A percentile compares a stretch with the other conserved stretches of the same genome.
Conservation (phyloP, 352 stramenopile species). For the Phytopythium helicoides region DNA sequence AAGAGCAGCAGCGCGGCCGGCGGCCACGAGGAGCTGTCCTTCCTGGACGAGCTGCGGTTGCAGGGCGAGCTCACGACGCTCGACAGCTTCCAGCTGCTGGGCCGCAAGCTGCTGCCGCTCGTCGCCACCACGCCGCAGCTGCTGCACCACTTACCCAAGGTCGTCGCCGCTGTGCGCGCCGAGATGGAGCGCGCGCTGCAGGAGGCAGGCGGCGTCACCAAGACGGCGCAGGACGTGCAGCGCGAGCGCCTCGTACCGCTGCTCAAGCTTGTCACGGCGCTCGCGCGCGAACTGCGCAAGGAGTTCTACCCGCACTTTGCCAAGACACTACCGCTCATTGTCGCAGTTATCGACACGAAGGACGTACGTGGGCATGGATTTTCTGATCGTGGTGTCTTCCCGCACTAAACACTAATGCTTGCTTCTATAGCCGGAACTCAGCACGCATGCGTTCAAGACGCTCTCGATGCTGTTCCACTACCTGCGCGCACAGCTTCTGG, state of each 20-base stretch:
- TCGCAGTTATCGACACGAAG: conserved; percentile 83
- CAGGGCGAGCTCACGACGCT: conserved; percentile 84
- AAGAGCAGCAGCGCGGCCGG: conserved; percentile 72
- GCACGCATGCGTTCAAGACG: conserved; percentile 90
- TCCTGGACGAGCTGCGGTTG: conserved; percentile 77
- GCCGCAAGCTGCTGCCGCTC: conserved; percentile 66
- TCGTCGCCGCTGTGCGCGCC: conserved; percentile 54
- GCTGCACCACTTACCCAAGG: conserved; percentile 75
- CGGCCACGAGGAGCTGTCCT: conserved; percentile 58
- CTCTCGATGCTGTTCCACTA: conserved; percentile 89
- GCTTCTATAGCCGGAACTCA: conserved; percentile 69
- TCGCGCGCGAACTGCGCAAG: conserved; percentile 79
- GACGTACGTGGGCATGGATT: conserved; percentile 39
- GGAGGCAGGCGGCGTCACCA: conserved; percentile 7
- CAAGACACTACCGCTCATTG: conserved; percentile 47
- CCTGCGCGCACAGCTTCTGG: conserved; percentile 75
- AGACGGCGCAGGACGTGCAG: conserved; percentile 53
- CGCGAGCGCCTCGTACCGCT: conserved; percentile 65
- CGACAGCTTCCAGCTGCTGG: conserved; percentile 75
- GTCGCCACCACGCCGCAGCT: conserved; percentile 83
- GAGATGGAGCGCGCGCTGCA: conserved; percentile 46
- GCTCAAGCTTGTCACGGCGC: conserved; percentile 79
- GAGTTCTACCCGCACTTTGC: conserved; percentile 88
- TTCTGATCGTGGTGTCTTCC: not conserved
- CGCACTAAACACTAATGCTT: not conserved